These are phyloP conservation scores for Ulmus americana DNA, from an alignment of 331 rosid species.

Conservation along the genomic window DNA sequence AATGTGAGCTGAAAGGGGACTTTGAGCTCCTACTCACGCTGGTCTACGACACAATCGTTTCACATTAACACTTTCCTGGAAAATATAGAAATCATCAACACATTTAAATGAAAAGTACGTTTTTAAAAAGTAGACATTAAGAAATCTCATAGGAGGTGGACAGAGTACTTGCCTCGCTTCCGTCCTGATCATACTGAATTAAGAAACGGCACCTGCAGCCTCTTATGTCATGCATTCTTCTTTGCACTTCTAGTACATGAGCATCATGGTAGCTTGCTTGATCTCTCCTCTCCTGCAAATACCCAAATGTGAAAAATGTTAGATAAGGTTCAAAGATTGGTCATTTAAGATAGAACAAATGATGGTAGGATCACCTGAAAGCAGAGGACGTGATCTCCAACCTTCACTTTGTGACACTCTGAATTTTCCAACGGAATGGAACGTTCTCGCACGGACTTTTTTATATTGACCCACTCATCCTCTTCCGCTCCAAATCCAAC, in stretches of 20 bases:
- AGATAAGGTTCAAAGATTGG: constrained; percentile 7
- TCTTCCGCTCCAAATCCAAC: constrained; percentile 80
- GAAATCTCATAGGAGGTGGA: neutral
- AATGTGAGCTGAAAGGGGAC: neutral
- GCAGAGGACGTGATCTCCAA: constrained; percentile 75
- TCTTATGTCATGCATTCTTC: constrained; percentile 88
- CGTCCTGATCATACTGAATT: constrained; percentile 72
- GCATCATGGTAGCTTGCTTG: constrained; percentile 81
- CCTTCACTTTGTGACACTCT: constrained; percentile 63
- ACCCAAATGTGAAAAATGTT: constrained; percentile 5
- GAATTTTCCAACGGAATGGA: constrained; percentile 67
- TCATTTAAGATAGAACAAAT: neutral
- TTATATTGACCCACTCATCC: constrained; percentile 82
- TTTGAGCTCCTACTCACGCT: constrained; percentile 9
- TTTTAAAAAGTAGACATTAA: neutral
- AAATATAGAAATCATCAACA: neutral
- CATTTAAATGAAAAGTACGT: neutral
- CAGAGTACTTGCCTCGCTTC: constrained; percentile 48
- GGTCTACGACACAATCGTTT: constrained; percentile 73
- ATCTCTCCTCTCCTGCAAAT: constrained; percentile 70
- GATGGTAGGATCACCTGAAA: constrained; percentile 55
- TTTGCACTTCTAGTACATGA: constrained; percentile 60
- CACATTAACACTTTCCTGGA: constrained; percentile 73
- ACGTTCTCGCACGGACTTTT: constrained; percentile 65
- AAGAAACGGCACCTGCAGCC: constrained; percentile 86